A percentile compares a stretch with the other conserved stretches of the same genome.
These are phyloP conservation scores for Pichia sp. DNA, from an alignment of 1,139 yeast species.

Conservation along the genomic window DNA sequence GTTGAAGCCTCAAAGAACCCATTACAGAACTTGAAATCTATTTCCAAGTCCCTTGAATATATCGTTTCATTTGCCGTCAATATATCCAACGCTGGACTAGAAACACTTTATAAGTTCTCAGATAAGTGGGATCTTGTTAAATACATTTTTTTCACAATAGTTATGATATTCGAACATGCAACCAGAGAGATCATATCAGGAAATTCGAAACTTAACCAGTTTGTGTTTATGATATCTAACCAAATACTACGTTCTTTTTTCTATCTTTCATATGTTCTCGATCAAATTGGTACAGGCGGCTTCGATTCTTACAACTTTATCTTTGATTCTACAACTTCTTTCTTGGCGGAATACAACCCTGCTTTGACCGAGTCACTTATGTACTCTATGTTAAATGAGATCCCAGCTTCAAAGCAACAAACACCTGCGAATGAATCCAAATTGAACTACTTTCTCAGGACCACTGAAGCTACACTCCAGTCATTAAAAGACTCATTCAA, in stretches of 20 bases:
- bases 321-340: slow-evolving; percentile 50
- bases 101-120: background rate
- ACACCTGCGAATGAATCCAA: slow-evolving; percentile 44
- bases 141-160: slow-evolving; percentile 23
- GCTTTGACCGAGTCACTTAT: slow-evolving; percentile 38
- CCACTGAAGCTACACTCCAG: slow-evolving; percentile 50
- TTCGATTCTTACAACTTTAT: slow-evolving; percentile 67
- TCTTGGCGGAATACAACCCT: slow-evolving; percentile 35
- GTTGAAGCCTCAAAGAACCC: background rate
- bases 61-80: slow-evolving; percentile 6
- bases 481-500: slow-evolving; percentile 5
- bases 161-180: slow-evolving; percentile 26
- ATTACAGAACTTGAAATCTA: background rate
- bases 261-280: slow-evolving; percentile 50
- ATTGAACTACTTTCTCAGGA: slow-evolving; percentile 52
- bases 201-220: background rate
- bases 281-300: slow-evolving; percentile 64
- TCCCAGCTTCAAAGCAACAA: slow-evolving; percentile 27
- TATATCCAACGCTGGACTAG: slow-evolving; percentile 5
- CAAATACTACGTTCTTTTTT: slow-evolving; percentile 41
- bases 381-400: slow-evolving; percentile 38
- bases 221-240: slow-evolving; percentile 11
- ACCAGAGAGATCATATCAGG: background rate
- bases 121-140: slow-evolving; percentile 24
- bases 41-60: slow-evolving; percentile 6